Evolutionary conservation across 73 alveolate genomes (phyloP), one percentile per base, ranked within the genome.

Genomic region (Paramecium pentaurelia): DNA sequence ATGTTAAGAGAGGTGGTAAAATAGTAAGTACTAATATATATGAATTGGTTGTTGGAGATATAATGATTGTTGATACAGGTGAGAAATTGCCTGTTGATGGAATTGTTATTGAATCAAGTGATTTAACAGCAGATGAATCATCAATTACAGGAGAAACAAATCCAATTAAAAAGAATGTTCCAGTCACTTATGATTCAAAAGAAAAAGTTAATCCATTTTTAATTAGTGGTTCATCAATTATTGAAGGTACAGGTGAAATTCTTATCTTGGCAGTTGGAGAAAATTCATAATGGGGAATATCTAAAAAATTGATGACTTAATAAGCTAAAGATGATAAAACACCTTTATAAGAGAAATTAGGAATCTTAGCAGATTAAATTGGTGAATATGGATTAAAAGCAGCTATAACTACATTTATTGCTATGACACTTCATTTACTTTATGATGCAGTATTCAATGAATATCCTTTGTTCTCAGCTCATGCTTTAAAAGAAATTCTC

Each of bases 1-100:
- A 96, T 54, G 97, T 92, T n/a, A 92, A 92, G 54, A 89, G 99
- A 88, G 98, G 87, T 38, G 99, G 99, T 4, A 88, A 90, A 77
- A 97, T 95, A 58, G 91, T 86, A 25, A 94, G 96, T 42, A 86
- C 97, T 88, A 85, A 95, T 18, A 92, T 92, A 71, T 95, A 93
- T 94, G 96, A 93, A 47, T 96, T 98, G 40, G 95, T 97, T 54
- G 99, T 98, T 10, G 99, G 99, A 22, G 99, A 98, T 92, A 45
- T 98, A 51, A 92, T 97, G 54, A 87, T 95, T 60, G 59, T 98
- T 10, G 97, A 96, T 60, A 95, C 97, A 42, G 99, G 99, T 54
- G 99, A 97, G 93, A 95, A 92, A 12, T 86, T 98, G 58, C 99
- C 99, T 12, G 98, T 97, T 4, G 99, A 98, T 92, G 98, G 99